Conservation (phyloP, 495 filamentous ascomycete genomes). For the Sabuloglossum arenarium region DNA sequence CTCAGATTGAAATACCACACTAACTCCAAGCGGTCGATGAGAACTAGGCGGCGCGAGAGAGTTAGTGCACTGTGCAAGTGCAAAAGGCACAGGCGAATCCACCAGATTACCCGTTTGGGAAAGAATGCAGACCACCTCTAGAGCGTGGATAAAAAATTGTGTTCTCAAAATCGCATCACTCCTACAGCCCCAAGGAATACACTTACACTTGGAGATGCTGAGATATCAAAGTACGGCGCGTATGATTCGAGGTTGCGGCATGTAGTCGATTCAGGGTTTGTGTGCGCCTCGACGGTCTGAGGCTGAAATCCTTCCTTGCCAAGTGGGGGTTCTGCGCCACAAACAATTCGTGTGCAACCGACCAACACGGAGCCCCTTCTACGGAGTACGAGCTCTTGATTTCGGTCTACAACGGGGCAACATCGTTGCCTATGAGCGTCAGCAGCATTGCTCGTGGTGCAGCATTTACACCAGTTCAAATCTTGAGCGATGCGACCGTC, state of each 20-base stretch:
- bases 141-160: neutral
- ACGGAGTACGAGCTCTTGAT: neutral
- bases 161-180: neutral
- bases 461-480: neutral
- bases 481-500: neutral
- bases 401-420: neutral
- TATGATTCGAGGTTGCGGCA: neutral
- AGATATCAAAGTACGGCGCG: neutral
- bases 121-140: neutral
- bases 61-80: neutral
- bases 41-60: neutral
- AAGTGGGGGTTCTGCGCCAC: neutral
- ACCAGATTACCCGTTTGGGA: neutral
- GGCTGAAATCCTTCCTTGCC: neutral
- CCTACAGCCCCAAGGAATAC: neutral
- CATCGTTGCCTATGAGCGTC: neutral
- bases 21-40: neutral
- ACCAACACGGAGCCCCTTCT: neutral
- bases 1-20: neutral
- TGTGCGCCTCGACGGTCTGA: neutral
- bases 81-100: neutral
- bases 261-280: slow-evolving; percentile 1
- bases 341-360: neutral
- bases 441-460: neutral
- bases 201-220: neutral